These are phyloP conservation scores for Mesembryanthemum crystallinum DNA, from an alignment of 148 eudicot species.

Conservation along the genomic window DNA sequence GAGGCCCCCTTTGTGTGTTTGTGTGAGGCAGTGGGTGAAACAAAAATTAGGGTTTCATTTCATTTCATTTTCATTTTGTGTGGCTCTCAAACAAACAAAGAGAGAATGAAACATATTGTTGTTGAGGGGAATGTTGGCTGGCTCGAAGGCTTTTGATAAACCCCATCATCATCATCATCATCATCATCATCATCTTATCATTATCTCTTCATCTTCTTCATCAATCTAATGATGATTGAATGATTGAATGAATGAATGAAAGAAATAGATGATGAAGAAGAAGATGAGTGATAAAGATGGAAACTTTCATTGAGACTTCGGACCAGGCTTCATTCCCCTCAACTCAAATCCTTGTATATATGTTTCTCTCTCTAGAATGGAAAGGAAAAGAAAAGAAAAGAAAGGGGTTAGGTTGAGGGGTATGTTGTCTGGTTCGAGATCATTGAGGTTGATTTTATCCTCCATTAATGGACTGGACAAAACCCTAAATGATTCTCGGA, in stretches of 20 bases:
- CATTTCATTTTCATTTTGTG: too few species aligned
- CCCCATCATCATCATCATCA: too few species aligned
- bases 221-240: not conserved
- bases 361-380: not conserved
- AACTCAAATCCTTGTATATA: conserved; percentile 4
- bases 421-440: conserved; percentile 51
- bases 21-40: not conserved
- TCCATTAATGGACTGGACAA: not conserved
- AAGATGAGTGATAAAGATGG: not conserved
- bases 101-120: not conserved
- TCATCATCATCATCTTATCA: too few species aligned
- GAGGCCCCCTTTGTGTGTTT: not conserved
- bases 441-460: conserved; percentile 29
- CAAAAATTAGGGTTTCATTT: conserved; percentile 39
- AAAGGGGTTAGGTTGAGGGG: conserved; percentile 48
- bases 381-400: too few species aligned
- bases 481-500: conserved; percentile 45
- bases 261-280: not conserved
- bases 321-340: conserved; percentile 68
- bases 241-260: conserved; percentile 8
- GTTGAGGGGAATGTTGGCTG: conserved; percentile 57
- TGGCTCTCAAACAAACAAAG: not conserved
- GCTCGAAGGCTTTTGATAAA: conserved; percentile 32
- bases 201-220: not conserved
- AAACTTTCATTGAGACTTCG: conserved; percentile 25